A percentile compares a stretch with the other conserved stretches of the same genome.
Evolutionary conservation across 345 rosid species (phyloP).

Genomic region (Hibiscus mutabilis): DNA sequence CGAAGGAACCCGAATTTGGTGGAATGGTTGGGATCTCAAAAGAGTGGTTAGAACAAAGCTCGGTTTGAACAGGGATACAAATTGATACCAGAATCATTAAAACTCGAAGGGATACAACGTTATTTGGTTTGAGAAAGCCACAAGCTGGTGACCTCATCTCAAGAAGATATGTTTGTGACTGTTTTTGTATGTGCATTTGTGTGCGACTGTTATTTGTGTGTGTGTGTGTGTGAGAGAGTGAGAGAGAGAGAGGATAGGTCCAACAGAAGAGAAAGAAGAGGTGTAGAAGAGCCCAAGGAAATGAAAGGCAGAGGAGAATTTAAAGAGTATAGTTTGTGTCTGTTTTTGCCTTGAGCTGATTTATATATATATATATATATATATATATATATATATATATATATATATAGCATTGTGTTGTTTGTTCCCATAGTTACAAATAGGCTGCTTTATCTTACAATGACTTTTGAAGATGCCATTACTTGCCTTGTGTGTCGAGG

Average conservation of each 20-base stretch:
- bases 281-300: slow-evolving; percentile 29
- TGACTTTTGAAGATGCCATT: too few relatives aligned
- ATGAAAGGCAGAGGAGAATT: slow-evolving; percentile 47
- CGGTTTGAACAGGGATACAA: slow-evolving; percentile 43
- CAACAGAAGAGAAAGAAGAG: slow-evolving; percentile 20
- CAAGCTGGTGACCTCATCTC: slow-evolving; percentile 49
- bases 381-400: too few relatives aligned
- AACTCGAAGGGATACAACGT: slow-evolving; percentile 34
- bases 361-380: too few relatives aligned
- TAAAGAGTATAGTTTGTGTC: slow-evolving; percentile 56
- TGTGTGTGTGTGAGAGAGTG: slow-evolving; percentile 12
- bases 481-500: too few relatives aligned
- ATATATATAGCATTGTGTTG: too few relatives aligned
- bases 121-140: slow-evolving; percentile 36
- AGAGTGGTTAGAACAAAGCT: slow-evolving; percentile 39
- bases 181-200: background rate
- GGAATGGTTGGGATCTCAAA: slow-evolving; percentile 23
- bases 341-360: too few relatives aligned
- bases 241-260: slow-evolving; percentile 17
- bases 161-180: slow-evolving; percentile 4
- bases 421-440: too few relatives aligned
- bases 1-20: slow-evolving; percentile 27
- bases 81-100: slow-evolving; percentile 52
- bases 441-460: background rate
- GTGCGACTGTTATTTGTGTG: too few relatives aligned